Evolutionary conservation across 2,329 filamentous ascomycete genomes (phyloP).

Genomic region (Epichloe scottii): DNA sequence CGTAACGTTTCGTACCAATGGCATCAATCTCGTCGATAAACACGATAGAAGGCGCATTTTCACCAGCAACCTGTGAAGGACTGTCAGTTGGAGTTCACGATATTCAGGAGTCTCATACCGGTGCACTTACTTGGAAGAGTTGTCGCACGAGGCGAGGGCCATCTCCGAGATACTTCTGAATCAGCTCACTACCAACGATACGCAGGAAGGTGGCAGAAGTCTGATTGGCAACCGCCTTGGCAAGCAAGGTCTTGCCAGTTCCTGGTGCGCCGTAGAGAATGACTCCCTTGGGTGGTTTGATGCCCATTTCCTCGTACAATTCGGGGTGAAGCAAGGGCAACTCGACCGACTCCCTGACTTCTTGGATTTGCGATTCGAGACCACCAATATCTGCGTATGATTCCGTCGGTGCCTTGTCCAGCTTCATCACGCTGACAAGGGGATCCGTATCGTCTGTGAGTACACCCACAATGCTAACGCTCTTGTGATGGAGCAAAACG

Average conservation of each 20-base stretch:
- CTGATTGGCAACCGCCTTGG: constrained; percentile 96
- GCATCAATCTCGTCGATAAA: constrained; percentile 99
- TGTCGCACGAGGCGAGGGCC: constrained; percentile 90
- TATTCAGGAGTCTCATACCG: background rate
- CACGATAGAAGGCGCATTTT: constrained; percentile 92
- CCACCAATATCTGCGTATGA: constrained; percentile 98
- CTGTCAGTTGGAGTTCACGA: constrained; percentile 1
- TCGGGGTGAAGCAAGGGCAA: constrained; percentile 89
- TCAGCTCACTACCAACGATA: constrained; percentile 92
- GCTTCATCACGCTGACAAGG: constrained; percentile 95
- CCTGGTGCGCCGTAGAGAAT: constrained; percentile 96
- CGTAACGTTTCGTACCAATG: constrained; percentile 97
- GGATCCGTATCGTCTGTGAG: constrained; percentile 94
- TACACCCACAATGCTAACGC: constrained; percentile 93
- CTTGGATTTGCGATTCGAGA: constrained; percentile 88
- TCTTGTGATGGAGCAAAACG: constrained; percentile 93
- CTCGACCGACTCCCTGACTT: constrained; percentile 95
- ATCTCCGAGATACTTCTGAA: constrained; percentile 97
- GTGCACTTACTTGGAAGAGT: constrained; percentile 61
- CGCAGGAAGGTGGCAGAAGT: constrained; percentile 97
- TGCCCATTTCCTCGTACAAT: constrained; percentile 98
- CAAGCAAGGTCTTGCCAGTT: constrained; percentile 90
- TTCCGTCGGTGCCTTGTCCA: constrained; percentile 96
- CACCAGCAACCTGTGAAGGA: constrained; percentile 60
- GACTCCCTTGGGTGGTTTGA: constrained; percentile 98